A percentile compares a stretch with the other conserved stretches of the same genome.
Conservation (phyloP, 768 basidiomycete species). For the Podaxis carcinomalis region DNA sequence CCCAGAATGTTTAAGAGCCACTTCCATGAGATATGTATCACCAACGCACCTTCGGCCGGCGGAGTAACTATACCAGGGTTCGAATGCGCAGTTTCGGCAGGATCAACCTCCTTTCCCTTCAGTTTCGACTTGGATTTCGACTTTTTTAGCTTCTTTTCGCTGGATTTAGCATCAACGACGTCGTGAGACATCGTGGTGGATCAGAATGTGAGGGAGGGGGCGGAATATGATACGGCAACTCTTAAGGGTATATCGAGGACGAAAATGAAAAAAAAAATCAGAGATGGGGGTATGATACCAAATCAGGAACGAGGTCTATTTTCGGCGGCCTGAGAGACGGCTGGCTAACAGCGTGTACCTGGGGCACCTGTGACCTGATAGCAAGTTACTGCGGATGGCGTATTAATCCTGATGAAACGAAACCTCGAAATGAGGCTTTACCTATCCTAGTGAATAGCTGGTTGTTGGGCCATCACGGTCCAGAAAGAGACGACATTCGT, state of each 20-base stretch:
- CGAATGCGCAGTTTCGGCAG: neutral
- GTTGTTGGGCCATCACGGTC: neutral
- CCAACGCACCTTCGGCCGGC: conserved; percentile 10
- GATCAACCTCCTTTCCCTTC: conserved; percentile 16
- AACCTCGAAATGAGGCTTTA: too few species aligned
- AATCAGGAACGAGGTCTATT: neutral
- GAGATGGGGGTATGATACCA: neutral
- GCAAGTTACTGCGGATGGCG: too few species aligned
- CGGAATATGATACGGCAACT: neutral
- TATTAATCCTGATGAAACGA: too few species aligned
- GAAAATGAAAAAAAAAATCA: neutral
- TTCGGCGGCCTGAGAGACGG: neutral
- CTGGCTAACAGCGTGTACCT: neutral
- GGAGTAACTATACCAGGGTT: neutral
- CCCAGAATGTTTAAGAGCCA: conserved; percentile 10
- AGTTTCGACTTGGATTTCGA: conserved; percentile 20
- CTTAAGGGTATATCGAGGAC: neutral
- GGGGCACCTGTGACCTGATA: too few species aligned
- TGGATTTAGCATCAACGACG: neutral
- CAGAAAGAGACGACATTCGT: neutral
- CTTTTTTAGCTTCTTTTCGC: conserved; percentile 21
- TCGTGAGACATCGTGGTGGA: neutral
- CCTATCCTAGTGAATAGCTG: too few species aligned
- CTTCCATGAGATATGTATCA: neutral
- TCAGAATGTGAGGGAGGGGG: neutral